Conservation (phyloP, 75 land plant genomes). For the Adiantum capillusveneris region DNA sequence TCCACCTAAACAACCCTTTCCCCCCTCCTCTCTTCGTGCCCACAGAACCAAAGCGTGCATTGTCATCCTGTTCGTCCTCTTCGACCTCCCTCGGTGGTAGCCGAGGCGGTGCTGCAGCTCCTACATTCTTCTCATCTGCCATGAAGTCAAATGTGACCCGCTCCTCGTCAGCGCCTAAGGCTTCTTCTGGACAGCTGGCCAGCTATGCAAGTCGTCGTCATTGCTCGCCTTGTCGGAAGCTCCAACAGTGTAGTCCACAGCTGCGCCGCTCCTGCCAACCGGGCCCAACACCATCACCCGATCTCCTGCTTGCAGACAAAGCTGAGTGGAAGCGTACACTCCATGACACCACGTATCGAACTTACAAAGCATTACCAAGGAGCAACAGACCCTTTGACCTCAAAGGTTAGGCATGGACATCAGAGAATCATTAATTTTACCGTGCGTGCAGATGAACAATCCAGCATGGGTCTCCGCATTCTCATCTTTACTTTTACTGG, state of each 20-base stretch:
- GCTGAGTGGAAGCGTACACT: conserved; percentile 9
- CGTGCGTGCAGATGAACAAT: too few species aligned
- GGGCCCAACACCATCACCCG: background rate
- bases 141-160: background rate
- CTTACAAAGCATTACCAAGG: conserved; percentile 14
- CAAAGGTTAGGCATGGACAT: conserved; percentile 7
- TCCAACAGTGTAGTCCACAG: background rate
- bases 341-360: conserved; percentile 9
- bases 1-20: background rate
- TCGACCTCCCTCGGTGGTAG: background rate
- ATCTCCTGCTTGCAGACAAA: conserved; percentile 3
- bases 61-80: background rate
- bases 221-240: background rate
- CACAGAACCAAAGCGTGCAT: background rate
- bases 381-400: conserved; percentile 10
- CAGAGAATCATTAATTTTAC: too few species aligned
- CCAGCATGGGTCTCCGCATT: too few species aligned
- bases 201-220: background rate
- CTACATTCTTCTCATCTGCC: background rate
- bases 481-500: too few species aligned
- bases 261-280: background rate
- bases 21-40: too few species aligned
- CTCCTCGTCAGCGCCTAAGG: background rate
- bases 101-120: background rate
- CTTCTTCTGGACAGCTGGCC: background rate